Evolutionary conservation across 108 stramenopile species (phyloP), one percentile per base, ranked within the genome.

Genomic region (Discostella stelligeroides): DNA sequence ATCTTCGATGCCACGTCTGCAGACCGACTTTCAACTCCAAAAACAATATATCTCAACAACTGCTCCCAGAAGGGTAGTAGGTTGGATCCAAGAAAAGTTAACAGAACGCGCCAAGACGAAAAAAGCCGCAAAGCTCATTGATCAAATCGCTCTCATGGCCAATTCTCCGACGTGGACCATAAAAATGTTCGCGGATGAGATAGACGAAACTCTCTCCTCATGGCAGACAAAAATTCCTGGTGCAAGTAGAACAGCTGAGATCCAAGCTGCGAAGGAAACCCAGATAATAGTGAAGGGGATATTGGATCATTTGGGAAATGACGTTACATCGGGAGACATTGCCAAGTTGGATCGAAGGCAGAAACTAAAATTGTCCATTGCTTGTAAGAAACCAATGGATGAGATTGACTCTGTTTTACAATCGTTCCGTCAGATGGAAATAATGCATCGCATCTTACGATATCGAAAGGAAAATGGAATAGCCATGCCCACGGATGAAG

Each of bases 381-480:
- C 66, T 17, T 76, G 81, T 23, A 84, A 82, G 43, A 68, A 70
- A 58, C 73, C 85, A 9, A 64, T 93, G 28, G 85, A 88, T 43
- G 90, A 94, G 43, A 71, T 91, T 12, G 67, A 84, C 17, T 59
- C 78, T n/a, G 56, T 94, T 34, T 47, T 90, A 41, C 43, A 79
- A 3, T 88, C 89, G 60, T 88, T 91, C 68, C 76, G 84, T 18
- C 75, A 83, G 24, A 88, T 94, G 90, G 82, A 84, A 13, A 77
- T 89, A 38, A 91, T 94, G 92, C 92, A 94, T 69, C 72, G 81
- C 28, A 84, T 90, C 18, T 68, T 94, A 28, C 74, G 90, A 21
- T 86, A 86, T 64, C 82, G 92, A 18, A 56, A 56, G 55, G 55
- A 27, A 29, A 56, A 56, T 13, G 55, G 55, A 0, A 34, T 56